phyloP scores from a whole-genome alignment of 139 green algal species.

The Spirogloea muscicola region DNA sequence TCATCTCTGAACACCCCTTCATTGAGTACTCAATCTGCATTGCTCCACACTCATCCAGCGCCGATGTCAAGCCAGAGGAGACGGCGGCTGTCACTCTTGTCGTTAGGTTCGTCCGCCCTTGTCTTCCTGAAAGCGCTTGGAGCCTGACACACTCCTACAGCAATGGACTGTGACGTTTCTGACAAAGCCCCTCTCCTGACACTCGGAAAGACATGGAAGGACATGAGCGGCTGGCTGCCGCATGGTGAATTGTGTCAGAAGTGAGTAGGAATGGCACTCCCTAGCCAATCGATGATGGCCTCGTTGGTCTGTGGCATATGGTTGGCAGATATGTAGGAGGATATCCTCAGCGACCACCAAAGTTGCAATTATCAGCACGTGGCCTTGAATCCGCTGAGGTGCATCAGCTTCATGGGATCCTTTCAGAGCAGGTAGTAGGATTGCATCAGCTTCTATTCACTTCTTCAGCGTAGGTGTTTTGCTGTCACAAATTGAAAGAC shows the following conservation, averaged over 20 bases:
- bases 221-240: too few species aligned
- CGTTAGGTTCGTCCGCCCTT: not conserved
- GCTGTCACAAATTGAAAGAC: not conserved
- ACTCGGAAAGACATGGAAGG: too few species aligned
- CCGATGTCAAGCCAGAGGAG: not conserved
- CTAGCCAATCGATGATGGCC: too few species aligned
- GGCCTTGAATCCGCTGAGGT: not conserved
- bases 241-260: too few species aligned
- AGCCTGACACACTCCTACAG: too few species aligned
- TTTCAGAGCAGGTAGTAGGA: not conserved
- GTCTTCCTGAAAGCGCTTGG: too few species aligned
- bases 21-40: conserved; percentile 17
- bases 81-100: not conserved
- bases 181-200: too few species aligned
- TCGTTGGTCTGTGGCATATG: too few species aligned
- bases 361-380: not conserved
- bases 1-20: conserved; percentile 4
- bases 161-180: too few species aligned
- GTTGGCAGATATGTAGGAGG: conserved; percentile 11
- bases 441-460: not conserved
- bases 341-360: conserved; percentile 15
- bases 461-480: not conserved
- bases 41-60: not conserved
- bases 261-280: too few species aligned
- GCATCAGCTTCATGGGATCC: not conserved